Conservation (phyloP, 176 grass and related monocot species). For the Puya raimondii region DNA sequence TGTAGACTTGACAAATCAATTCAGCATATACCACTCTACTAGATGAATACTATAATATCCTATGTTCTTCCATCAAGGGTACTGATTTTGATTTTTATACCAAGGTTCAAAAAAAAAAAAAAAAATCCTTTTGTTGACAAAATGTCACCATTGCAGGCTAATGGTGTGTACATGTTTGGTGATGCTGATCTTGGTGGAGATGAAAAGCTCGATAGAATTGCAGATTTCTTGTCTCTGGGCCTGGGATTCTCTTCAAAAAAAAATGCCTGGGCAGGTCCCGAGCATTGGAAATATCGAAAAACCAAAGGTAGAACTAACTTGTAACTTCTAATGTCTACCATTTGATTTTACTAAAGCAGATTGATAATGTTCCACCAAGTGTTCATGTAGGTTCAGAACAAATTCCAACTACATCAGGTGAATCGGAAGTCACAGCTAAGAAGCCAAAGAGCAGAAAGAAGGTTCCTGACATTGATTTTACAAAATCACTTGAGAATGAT, state of each 20-base stretch:
- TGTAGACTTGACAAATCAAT: not conserved
- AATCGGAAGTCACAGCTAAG: conserved; percentile 42
- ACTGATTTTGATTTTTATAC: no score
- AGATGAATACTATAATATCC: not conserved
- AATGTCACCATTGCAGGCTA: conserved; percentile 35
- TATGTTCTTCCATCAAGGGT: not conserved
- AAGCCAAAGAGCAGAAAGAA: conserved; percentile 55
- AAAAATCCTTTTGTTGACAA: not conserved
- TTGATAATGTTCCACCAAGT: conserved; percentile 13
- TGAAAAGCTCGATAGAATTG: conserved; percentile 60
- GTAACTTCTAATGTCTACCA: conserved; percentile 10
- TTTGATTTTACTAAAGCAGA: not conserved
- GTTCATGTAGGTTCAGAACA: conserved; percentile 38
- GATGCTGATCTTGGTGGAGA: conserved; percentile 34
- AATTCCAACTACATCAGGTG: conserved; percentile 25
- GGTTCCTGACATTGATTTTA: conserved; percentile 61
- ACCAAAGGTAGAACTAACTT: conserved; percentile 44
- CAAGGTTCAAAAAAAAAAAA: not conserved
- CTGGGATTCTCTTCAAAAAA: conserved; percentile 65
- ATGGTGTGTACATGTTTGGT: conserved; percentile 40
- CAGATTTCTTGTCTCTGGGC: conserved; percentile 64
- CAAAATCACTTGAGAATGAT: conserved; percentile 61
- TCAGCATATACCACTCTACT: not conserved
- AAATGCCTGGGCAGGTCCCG: conserved; percentile 98
- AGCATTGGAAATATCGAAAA: conserved; percentile 96